These are phyloP conservation scores for Russula griseocarnosa DNA, from an alignment of 768 basidiomycete genomes.

Conservation along the genomic window DNA sequence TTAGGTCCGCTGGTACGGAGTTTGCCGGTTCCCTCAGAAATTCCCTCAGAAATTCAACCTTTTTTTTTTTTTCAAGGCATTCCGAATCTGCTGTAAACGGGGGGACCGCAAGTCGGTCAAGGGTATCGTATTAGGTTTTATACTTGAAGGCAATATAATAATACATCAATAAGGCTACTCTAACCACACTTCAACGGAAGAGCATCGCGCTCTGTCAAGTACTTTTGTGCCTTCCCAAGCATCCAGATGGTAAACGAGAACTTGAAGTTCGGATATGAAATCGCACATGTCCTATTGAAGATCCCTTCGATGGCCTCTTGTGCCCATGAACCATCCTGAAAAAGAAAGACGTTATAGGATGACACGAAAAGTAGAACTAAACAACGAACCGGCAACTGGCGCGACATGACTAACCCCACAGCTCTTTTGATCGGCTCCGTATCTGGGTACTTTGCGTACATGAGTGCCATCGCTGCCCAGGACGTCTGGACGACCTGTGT, in stretches of 20 bases:
- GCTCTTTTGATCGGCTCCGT: conserved; percentile 75
- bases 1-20: too few relatives aligned
- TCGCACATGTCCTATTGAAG: conserved; percentile 85
- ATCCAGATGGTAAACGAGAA: conserved; percentile 97
- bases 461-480: conserved; percentile 89
- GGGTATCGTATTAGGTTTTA: background rate
- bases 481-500: conserved; percentile 90
- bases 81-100: too few relatives aligned
- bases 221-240: conserved; percentile 79
- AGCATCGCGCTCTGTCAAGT: conserved; percentile 47
- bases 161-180: background rate
- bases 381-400: conserved; percentile 69
- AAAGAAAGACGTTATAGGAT: conserved; percentile 21
- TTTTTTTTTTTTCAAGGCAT: too few relatives aligned
- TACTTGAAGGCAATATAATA: too few relatives aligned
- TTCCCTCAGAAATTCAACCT: too few relatives aligned
- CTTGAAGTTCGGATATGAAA: conserved; percentile 90
- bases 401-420: conserved; percentile 78
- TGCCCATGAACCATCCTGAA: conserved; percentile 91
- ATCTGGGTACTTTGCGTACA: conserved; percentile 84
- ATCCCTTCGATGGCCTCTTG: conserved; percentile 94
- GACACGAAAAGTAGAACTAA: background rate
- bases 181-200: conserved; percentile 5
- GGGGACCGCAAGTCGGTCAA: too few relatives aligned
- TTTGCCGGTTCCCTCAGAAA: too few relatives aligned